Evolutionary conservation across 2,329 filamentous ascomycete genomes (phyloP).

Genomic region (Hypoxylon sp.): DNA sequence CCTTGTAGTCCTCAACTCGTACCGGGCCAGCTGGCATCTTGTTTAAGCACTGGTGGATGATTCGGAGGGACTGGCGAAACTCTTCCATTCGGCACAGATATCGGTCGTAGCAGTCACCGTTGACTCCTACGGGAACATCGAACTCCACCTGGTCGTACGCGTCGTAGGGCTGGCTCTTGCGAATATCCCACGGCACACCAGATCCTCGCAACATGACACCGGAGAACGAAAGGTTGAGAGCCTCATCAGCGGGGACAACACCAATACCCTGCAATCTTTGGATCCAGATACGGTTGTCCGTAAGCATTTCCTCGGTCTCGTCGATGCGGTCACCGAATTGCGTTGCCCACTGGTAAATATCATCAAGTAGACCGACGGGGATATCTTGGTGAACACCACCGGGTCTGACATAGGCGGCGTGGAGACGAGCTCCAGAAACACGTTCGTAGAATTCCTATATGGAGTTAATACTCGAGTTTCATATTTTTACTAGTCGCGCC

Average conservation of each 20-base stretch:
- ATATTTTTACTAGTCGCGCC: conserved; percentile 9
- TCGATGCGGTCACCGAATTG: conserved; percentile 99
- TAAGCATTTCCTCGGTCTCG: conserved; percentile 98
- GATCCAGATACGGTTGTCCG: conserved; percentile 99
- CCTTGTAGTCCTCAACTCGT: conserved; percentile 98
- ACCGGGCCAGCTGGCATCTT: conserved; percentile 97
- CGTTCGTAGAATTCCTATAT: conserved; percentile 98
- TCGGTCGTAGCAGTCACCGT: conserved; percentile 99
- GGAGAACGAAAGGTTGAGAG: conserved; percentile 96
- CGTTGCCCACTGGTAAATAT: conserved; percentile 99
- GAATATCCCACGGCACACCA: conserved; percentile 94
- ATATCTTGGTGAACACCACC: conserved; percentile 97
- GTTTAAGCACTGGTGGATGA: conserved; percentile 99
- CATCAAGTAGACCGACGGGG: conserved; percentile 91
- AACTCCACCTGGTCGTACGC: conserved; percentile 99
- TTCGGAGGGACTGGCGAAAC: conserved; percentile 97
- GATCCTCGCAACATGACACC: conserved; percentile 98
- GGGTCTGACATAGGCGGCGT: conserved; percentile 95
- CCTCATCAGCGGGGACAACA: conserved; percentile 90
- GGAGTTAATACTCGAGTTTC: conserved; percentile 22
- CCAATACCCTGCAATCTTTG: conserved; percentile 91
- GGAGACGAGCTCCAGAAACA: conserved; percentile 96
- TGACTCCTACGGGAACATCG: conserved; percentile 94
- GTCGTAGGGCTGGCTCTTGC: conserved; percentile 97
- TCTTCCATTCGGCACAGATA: conserved; percentile 99